Conservation (phyloP, 2,329 filamentous ascomycete genomes). For the Nemania serpens region DNA sequence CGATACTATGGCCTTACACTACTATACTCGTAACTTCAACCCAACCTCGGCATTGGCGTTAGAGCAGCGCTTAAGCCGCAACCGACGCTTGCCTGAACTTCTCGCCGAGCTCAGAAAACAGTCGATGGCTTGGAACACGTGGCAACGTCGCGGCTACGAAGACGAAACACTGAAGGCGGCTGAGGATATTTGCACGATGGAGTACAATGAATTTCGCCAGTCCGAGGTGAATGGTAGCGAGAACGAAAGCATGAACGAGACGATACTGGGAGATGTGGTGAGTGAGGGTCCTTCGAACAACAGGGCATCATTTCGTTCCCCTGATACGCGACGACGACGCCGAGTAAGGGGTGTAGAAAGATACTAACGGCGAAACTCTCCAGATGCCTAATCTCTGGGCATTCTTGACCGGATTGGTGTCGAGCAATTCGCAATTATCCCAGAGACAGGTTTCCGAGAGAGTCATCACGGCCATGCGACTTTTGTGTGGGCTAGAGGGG, state of each 20-base stretch:
- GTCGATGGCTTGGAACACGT: constrained; percentile 3
- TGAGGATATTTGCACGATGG: constrained; percentile 8
- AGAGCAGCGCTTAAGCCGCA: constrained; percentile 15
- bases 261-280: constrained; percentile 9
- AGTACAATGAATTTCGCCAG: constrained; percentile 9
- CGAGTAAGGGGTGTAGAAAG: neutral
- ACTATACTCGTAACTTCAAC: constrained; percentile 19
- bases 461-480: constrained; percentile 5
- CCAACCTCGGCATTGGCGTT: constrained; percentile 3
- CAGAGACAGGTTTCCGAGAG: constrained; percentile 14
- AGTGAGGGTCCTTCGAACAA: constrained; percentile 2
- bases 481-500: constrained; percentile 10
- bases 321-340: too few species aligned
- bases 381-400: constrained; percentile 18
- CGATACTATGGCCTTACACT: constrained; percentile 16
- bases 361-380: neutral
- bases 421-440: constrained; percentile 14
- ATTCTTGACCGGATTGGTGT: constrained; percentile 13
- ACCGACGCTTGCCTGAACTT: constrained; percentile 11
- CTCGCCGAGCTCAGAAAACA: constrained; percentile 18
- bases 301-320: neutral
- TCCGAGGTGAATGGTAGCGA: neutral
- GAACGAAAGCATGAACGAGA: neutral
- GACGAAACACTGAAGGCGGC: constrained; percentile 11
- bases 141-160: constrained; percentile 18